Evolutionary conservation across 2,329 filamentous ascomycete species (phyloP), one percentile per base, ranked within the genome.

Genomic region (Trichoderma simmonsii): DNA sequence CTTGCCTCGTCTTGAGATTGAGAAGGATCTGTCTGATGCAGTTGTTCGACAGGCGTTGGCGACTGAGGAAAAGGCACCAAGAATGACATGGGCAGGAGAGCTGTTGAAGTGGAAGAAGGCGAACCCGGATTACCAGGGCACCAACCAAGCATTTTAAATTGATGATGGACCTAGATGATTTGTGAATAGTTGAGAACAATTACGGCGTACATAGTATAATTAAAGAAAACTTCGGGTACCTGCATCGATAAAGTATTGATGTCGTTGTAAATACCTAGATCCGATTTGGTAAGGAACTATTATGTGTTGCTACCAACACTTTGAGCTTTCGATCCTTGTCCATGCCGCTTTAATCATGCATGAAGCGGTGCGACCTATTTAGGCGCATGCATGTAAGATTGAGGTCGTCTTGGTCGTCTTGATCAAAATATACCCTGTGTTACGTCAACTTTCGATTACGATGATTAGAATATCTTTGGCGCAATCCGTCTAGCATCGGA

Each of bases 11-110:
- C 43, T 71, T 34, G 56, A 67, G 9, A 67, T 71, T 12, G 62
- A 71, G 32, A 71, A 67, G 7, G 70, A 71, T 36, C 21, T 71
- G 5, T 51, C 51, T 6, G 56, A 71, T 62, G 62, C 70, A 21
- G 54, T 71, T 21, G 63, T 54, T 6, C 28, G 63, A 21, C 70
- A 71, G 39, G 70, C 32, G 15, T 4, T 71, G 39, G 39, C 21
- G 4, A 71, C n/a, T 4, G 51, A 61, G 24, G 54, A 30, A 28
- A 71, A 67, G 24, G 63, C 57, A 18, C 70, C 70, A 15, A 51
- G 39, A 30, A 34, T 61, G 24, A 66, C 62, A 28, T 71, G 70
- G 70, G 61, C 70, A 7, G 62, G 62, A n/a, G 62, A 54, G 34
- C 63, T 71, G 1, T 14, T 60, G 63, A 60, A 56, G 24, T 66